phyloP scores from a whole-genome alignment of 2,329 filamentous ascomycete species.

The Penicillium concentricum region DNA sequence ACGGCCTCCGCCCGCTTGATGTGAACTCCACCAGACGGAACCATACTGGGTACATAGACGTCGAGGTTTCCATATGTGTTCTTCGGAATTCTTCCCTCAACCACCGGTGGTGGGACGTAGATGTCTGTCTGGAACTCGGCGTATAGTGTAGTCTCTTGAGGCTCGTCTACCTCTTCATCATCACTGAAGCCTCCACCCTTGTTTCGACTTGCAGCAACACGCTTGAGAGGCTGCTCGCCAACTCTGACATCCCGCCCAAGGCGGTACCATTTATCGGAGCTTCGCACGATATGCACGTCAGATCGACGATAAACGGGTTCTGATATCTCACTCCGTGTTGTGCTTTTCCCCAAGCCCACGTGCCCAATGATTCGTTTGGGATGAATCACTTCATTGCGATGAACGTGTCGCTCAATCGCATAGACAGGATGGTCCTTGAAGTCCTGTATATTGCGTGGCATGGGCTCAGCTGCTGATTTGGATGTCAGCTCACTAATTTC shows the following conservation, averaged over 20 bases:
- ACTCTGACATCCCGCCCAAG: constrained; percentile 75
- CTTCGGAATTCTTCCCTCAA: constrained; percentile 66
- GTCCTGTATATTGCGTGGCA: constrained; percentile 82
- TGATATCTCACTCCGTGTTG: constrained; percentile 51
- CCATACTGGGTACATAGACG: constrained; percentile 63
- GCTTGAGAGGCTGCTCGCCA: constrained; percentile 80
- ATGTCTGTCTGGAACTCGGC: constrained; percentile 63
- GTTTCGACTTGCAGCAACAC: constrained; percentile 54
- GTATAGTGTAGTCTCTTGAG: constrained; percentile 59
- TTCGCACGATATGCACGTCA: constrained; percentile 76
- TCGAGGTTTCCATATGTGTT: constrained; percentile 65
- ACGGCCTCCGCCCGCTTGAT: constrained; percentile 59
- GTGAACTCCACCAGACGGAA: constrained; percentile 60
- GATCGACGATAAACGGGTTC: constrained; percentile 79
- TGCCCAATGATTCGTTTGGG: constrained; percentile 74
- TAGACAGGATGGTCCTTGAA: constrained; percentile 84
- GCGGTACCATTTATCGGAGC: constrained; percentile 86
- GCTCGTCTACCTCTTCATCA: constrained; percentile 47
- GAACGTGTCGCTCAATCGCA: constrained; percentile 81
- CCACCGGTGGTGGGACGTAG: constrained; percentile 74
- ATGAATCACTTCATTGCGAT: constrained; percentile 76
- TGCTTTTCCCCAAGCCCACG: constrained; percentile 56
- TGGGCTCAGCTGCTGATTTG: constrained; percentile 71
- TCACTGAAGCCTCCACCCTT: constrained; percentile 33
- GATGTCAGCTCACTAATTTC: constrained; percentile 75